phyloP scores from a whole-genome alignment of 805 yeast species.

The Kazachstania africana region DNA sequence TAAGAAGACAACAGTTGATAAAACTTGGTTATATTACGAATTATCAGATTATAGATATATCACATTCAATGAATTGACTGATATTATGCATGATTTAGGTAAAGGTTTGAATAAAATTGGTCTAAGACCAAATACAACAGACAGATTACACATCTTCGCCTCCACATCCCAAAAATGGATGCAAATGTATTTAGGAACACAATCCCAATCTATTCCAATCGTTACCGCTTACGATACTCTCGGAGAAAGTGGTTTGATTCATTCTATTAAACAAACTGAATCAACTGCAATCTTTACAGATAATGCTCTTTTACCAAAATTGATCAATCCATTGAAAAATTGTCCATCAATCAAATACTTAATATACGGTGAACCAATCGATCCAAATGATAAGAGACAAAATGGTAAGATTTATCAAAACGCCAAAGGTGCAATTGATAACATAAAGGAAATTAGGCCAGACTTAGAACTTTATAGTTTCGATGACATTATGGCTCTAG shows the following conservation, averaged over 20 bases:
- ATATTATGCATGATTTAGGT: constrained; percentile 43
- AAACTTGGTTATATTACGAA: constrained; percentile 83
- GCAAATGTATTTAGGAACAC: constrained; percentile 71
- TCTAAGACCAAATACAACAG: constrained; percentile 44
- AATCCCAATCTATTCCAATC: constrained; percentile 68
- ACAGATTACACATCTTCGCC: constrained; percentile 75
- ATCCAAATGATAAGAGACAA: constrained; percentile 50
- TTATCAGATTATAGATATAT: constrained; percentile 58
- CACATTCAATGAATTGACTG: constrained; percentile 45
- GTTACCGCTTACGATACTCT: constrained; percentile 95
- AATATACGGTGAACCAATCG: constrained; percentile 56
- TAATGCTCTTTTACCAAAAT: constrained; percentile 52
- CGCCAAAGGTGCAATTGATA: constrained; percentile 46
- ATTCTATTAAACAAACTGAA: constrained; percentile 73
- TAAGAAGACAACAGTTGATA: constrained; percentile 54
- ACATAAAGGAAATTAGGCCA: constrained; percentile 58
- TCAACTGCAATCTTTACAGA: constrained; percentile 77
- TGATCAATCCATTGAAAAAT: constrained; percentile 59
- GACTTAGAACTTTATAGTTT: constrained; percentile 57
- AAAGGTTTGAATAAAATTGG: constrained; percentile 72
- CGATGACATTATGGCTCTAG: constrained; percentile 55
- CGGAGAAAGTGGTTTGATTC: constrained; percentile 80
- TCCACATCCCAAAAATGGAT: constrained; percentile 84
- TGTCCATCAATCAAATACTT: constrained; percentile 53
- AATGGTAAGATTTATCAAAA: constrained; percentile 46